These are phyloP conservation scores for Senna siamea DNA, from an alignment of 306 rosid species.

Conservation along the genomic window DNA sequence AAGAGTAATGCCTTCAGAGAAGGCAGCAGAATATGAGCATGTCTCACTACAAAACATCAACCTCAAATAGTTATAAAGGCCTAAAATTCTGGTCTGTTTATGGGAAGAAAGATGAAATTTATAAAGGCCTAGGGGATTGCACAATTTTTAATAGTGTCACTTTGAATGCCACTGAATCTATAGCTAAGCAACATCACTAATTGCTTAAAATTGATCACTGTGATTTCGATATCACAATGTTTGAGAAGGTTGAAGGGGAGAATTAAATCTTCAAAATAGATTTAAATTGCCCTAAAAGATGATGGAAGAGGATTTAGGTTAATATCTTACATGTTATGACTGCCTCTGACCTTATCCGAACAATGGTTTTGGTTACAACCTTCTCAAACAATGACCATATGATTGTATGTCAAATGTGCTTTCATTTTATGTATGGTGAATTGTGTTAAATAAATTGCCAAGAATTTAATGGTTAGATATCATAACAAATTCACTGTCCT, in stretches of 20 bases:
- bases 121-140: too few relatives aligned
- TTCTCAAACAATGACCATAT: background rate
- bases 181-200: background rate
- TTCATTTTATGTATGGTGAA: too few relatives aligned
- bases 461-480: too few relatives aligned
- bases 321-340: background rate
- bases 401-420: too few relatives aligned
- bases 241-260: too few relatives aligned
- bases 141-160: background rate
- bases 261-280: background rate
- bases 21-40: background rate
- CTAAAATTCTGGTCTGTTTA: background rate
- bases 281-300: background rate
- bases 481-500: too few relatives aligned
- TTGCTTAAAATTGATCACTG: background rate
- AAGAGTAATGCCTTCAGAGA: constrained; percentile 8
- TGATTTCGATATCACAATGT: too few relatives aligned
- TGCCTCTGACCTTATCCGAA: background rate
- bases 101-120: background rate
- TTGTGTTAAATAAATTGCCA: too few relatives aligned
- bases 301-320: background rate
- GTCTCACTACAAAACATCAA: constrained; percentile 8
- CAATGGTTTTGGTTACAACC: background rate
- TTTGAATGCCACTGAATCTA: background rate
- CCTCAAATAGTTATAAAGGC: background rate